Evolutionary conservation across 306 rosid species (phyloP), one percentile per base, ranked within the genome.

Genomic region (Acacia acuminata): DNA sequence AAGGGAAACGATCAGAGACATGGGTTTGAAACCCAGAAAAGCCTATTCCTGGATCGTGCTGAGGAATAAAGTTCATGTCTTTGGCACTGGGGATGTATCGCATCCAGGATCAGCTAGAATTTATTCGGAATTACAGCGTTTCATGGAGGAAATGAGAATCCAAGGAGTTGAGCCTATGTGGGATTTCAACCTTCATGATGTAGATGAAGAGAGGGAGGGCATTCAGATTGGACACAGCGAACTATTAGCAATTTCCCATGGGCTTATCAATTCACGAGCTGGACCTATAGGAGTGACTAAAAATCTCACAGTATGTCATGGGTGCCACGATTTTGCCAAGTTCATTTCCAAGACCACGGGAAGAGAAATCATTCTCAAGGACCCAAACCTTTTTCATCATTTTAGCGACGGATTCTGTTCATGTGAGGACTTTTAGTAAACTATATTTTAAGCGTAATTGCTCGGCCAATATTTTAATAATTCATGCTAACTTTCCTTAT

Each of bases 121-220:
- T 71, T 87, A 85, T 82, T 85, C 82, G 75, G 90, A 89, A 80
- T 83, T 93, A 25, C 85, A 91, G 83, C 36, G 80, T 85, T 72
- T 91, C 77, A 79, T 80, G 85, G 83, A 88, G 85, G 85, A 85
- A 85, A 90, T 91, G 92, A 89, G 86, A 82, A 90, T 53, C 11
- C 71, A 85, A 55, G 88, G 85, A 36, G 12, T 72, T 19, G 74
- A 68, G 78, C 85, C 77, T 22, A 67, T 25, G 22, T 36, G 84
- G 16, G 92, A 93, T 80, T 90, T 82, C 77, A 85, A 88, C 42
- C 83, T 93, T 47, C 93, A 88, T 74, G 91, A 93, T 67, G 97
- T 90, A 4, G 88, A 87, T 53, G 96, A 88, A 88, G 94, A 93
- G 86, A 77, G 97, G 60, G 96, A 91, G 73, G 90, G 96, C 91